Base-by-base conservation (phyloP, 257 asterid genomes). In the Phtheirospermum japonicum region DNA sequence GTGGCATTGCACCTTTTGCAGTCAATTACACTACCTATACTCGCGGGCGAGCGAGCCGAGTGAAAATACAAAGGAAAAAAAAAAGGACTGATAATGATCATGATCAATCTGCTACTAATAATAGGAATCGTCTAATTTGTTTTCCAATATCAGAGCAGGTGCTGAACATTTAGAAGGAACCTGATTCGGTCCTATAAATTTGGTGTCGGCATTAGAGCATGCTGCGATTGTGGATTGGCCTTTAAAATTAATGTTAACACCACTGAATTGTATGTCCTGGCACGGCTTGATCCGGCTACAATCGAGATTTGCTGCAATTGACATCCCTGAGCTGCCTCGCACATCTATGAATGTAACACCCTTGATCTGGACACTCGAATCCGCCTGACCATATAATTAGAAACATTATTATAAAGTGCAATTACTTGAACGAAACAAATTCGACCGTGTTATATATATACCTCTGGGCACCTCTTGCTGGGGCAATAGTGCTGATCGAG, bases 401-500 rank as follows among this genome's bases (percentile, higher is more conserved):
- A 23, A 23, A 23, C 3, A 23, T 3, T 23, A 23, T 23, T 23
- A 23, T 23, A 1, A 23, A 23, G 28, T 23, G 28, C 28, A 23
- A 3, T 23, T 23, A 23, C 28, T 23, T 23, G 28, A 23, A n/a
- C 3, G 28, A 23, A 23, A 23, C 3, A 23, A 23, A 23, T 3
- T 23, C 2, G 28, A 39, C n/a, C 13, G 4, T 39, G 45, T 37
- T n/a, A 7, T 2, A 7, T 37, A 39, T 13, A 13, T 64, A 51
- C 77, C 28, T 33, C 3, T 1, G 5, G 37, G 11, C 77, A 67
- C 0, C 8, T n/a, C 1, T 6, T 0, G 23, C 16, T 0, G 2
- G 77, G 75, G 62, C 82, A 71, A 31, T 74, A 71, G 59, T 70
- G 9, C 13, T 77, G 82, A 28, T 74, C 75, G 36, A 77, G 71